These are phyloP conservation scores for Polytrichum formosum DNA, from an alignment of 225 moss, liverwort and hornwort species.

Conservation along the genomic window DNA sequence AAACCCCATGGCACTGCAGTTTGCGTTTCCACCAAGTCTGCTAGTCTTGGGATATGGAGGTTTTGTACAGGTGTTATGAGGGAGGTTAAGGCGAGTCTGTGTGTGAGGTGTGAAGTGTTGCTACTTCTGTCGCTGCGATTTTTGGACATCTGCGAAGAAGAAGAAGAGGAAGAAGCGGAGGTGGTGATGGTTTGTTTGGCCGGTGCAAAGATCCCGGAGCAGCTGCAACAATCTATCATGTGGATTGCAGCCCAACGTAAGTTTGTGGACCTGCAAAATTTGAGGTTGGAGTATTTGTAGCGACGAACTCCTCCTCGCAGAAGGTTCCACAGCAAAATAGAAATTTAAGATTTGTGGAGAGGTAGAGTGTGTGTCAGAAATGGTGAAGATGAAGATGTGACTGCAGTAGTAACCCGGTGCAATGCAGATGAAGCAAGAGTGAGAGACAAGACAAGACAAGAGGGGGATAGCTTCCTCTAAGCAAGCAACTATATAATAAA, in stretches of 20 bases:
- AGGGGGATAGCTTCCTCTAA: too few species aligned
- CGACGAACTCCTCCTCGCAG: background rate
- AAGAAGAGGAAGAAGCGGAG: background rate
- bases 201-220: slow-evolving; percentile 11
- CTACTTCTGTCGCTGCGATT: slow-evolving; percentile 19
- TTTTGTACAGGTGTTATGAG: background rate
- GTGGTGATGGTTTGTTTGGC: background rate
- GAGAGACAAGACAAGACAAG: background rate
- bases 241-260: slow-evolving; percentile 3
- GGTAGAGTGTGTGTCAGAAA: background rate
- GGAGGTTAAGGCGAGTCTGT: background rate
- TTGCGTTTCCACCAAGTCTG: background rate
- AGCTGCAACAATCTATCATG: slow-evolving; percentile 18
- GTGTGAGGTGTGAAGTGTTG: background rate
- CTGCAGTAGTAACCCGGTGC: too few species aligned
- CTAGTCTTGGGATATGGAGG: too few species aligned
- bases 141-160: slow-evolving; percentile 9
- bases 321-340: background rate
- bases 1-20: slow-evolving; percentile 13
- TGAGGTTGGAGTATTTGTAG: background rate
- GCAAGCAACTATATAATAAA: too few species aligned
- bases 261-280: background rate
- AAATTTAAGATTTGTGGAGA: background rate
- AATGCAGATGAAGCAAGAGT: background rate
- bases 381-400: too few species aligned